Evolutionary conservation across 176 grass and related monocot genomes (phyloP).

Genomic region (Luzula sylvatica): DNA sequence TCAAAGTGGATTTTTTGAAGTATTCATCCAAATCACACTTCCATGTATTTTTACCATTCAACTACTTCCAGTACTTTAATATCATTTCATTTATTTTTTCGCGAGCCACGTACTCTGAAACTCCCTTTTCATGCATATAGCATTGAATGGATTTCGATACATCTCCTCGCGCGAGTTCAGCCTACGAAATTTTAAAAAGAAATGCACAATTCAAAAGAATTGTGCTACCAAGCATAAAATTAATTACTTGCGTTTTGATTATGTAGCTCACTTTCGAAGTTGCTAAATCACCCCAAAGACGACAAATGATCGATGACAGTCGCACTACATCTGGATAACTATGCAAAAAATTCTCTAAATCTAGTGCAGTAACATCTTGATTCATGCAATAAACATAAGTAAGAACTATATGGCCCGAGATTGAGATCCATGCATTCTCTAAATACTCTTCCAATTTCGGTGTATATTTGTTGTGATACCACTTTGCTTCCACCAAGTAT

Average conservation of each 20-base stretch:
- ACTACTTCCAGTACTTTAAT: not conserved
- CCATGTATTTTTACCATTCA: constrained; percentile 5
- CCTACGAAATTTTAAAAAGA: not conserved
- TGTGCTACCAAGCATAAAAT: not conserved
- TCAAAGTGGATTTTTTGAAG: not conserved
- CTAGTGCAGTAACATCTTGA: not conserved
- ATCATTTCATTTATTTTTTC: constrained; percentile 17
- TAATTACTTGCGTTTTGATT: not conserved
- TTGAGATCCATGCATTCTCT: constrained; percentile 11
- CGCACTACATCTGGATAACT: not conserved
- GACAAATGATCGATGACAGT: not conserved
- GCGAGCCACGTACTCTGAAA: not conserved
- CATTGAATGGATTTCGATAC: constrained; percentile 21
- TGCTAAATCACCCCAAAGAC: constrained; percentile 21
- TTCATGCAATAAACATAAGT: not conserved
- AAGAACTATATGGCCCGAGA: not conserved
- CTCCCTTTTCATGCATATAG: constrained; percentile 15
- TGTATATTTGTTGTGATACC: constrained; percentile 8
- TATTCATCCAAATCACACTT: not conserved
- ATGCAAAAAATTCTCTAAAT: constrained; percentile 8
- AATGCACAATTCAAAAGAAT: not conserved
- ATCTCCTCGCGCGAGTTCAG: constrained; percentile 17
- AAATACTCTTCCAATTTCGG: constrained; percentile 26
- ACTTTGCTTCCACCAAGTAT: constrained; percentile 25
- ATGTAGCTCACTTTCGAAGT: constrained; percentile 8